phyloP scores from a whole-genome alignment of 73 alveolate species.

The Urostyla sp. region DNA sequence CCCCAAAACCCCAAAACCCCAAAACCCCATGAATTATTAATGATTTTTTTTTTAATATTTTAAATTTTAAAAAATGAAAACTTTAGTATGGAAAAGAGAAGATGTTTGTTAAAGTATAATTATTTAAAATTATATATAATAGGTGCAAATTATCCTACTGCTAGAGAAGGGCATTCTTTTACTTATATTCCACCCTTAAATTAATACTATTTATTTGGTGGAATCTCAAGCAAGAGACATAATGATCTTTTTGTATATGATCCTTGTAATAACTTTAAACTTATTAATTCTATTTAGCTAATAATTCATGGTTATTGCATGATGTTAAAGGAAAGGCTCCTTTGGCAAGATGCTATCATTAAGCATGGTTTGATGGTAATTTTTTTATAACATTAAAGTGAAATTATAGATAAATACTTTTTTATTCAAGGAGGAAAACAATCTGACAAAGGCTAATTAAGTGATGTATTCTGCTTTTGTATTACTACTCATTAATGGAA shows the following conservation, averaged over 20 bases:
- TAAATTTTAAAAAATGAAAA: conserved; percentile 34
- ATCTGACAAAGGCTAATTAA: conserved; percentile 46
- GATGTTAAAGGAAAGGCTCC: conserved; percentile 60
- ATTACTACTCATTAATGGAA: conserved; percentile 46
- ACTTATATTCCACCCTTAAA: conserved; percentile 23
- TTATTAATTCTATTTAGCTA: background rate
- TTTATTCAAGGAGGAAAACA: conserved; percentile 57
- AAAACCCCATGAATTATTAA: too few relatives aligned
- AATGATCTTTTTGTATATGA: conserved; percentile 50
- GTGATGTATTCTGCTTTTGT: conserved; percentile 50
- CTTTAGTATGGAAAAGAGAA: conserved; percentile 51
- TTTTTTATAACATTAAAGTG: background rate
- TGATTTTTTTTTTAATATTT: too few relatives aligned
- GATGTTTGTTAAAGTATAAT: conserved; percentile 44
- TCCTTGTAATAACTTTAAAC: background rate
- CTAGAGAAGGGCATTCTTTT: conserved; percentile 63
- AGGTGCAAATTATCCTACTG: conserved; percentile 53
- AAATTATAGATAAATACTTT: conserved; percentile 35
- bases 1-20: too few relatives aligned
- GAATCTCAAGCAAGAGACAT: conserved; percentile 57
- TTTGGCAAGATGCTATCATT: conserved; percentile 34
- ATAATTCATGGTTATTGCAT: conserved; percentile 35
- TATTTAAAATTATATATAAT: background rate
- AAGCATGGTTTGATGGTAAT: conserved; percentile 56
- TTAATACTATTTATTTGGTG: conserved; percentile 45